These are phyloP conservation scores for Chenopodium formosanum DNA, from an alignment of 148 eudicot genomes.

Conservation along the genomic window DNA sequence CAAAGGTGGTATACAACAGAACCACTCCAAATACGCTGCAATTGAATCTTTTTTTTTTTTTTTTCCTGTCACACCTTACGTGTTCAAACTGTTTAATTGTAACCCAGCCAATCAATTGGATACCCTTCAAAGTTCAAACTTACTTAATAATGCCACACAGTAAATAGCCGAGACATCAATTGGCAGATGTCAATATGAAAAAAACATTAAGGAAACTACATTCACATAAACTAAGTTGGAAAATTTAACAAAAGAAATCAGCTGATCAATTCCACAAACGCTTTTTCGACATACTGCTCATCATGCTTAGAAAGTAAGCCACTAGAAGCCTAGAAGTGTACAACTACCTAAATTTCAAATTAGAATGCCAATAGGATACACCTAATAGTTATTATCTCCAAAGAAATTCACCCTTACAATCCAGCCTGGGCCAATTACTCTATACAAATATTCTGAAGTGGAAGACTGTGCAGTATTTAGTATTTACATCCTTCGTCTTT, in stretches of 20 bases:
- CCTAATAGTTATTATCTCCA: neutral
- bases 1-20: neutral
- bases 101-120: neutral
- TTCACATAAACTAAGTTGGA: neutral
- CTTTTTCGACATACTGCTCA: neutral
- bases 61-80: neutral
- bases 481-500: too few relatives aligned
- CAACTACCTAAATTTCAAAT: neutral
- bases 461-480: neutral
- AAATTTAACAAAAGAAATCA: neutral
- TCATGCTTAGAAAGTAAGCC: neutral
- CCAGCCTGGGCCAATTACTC: neutral
- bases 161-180: slow-evolving; percentile 3
- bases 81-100: neutral
- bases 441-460: neutral
- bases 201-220: neutral
- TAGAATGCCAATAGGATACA: neutral
- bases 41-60: neutral
- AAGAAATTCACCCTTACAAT: slow-evolving; percentile 2
- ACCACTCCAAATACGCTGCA: neutral
- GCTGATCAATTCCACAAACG: neutral
- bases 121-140: neutral
- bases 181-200: neutral
- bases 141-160: neutral
- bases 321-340: neutral